These are phyloP conservation scores for Penstemon davidsonii DNA, from an alignment of 257 asterid species.

Conservation along the genomic window DNA sequence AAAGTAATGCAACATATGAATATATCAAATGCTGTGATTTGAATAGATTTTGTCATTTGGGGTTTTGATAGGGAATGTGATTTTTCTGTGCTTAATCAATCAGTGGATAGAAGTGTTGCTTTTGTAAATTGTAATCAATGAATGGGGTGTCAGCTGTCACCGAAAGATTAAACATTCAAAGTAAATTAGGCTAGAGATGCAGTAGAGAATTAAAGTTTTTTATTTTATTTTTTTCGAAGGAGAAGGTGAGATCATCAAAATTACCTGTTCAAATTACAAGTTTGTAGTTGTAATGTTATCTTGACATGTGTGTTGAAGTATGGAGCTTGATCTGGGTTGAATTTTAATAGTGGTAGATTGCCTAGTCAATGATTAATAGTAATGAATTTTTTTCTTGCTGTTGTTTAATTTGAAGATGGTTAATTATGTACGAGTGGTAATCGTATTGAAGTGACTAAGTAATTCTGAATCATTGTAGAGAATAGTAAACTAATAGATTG, in stretches of 20 bases:
- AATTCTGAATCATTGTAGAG: slow-evolving; percentile 2
- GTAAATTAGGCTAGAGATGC: no score
- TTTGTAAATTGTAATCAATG: no score
- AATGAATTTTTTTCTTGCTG: background rate
- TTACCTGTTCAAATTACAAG: no score
- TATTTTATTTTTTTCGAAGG: no score
- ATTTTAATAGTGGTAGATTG: background rate
- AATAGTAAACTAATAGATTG: slow-evolving; percentile 23
- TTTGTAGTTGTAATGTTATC: background rate
- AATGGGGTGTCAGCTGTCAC: slow-evolving; percentile 5
- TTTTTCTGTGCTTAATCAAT: slow-evolving; percentile 11
- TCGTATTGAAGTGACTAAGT: background rate
- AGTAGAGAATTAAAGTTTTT: no score
- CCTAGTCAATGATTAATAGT: background rate
- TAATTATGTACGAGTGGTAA: background rate
- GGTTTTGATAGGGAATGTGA: slow-evolving; percentile 9
- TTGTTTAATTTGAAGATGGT: background rate
- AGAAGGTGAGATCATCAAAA: no score
- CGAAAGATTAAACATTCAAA: no score
- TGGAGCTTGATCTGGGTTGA: slow-evolving; percentile 6
- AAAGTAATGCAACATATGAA: background rate
- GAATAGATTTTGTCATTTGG: slow-evolving; percentile 9
- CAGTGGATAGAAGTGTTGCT: slow-evolving; percentile 7
- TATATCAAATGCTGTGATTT: background rate
- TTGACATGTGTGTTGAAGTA: background rate